Evolutionary conservation across 306 rosid genomes (phyloP).

Genomic region (Geum urbanum): DNA sequence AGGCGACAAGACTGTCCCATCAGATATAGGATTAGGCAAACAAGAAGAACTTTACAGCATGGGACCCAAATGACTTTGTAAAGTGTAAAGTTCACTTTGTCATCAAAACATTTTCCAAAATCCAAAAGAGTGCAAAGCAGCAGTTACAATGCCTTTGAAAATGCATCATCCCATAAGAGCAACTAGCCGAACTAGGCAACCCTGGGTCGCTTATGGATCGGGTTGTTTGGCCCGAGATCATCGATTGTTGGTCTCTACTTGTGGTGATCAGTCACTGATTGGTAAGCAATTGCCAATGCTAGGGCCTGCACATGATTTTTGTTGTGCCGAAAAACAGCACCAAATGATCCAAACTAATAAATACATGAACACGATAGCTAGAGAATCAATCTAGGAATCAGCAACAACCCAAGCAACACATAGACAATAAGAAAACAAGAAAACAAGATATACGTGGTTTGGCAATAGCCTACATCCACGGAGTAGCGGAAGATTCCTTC

Average conservation of each 20-base stretch:
- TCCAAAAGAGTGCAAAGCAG: neutral
- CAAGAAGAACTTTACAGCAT: neutral
- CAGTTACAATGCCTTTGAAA: neutral
- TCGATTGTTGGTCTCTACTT: slow-evolving; percentile 54
- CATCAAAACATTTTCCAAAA: neutral
- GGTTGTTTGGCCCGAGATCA: slow-evolving; percentile 54
- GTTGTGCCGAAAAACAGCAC: too few species aligned
- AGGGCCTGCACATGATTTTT: slow-evolving; percentile 35
- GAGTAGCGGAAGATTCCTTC: too few species aligned
- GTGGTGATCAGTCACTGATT: slow-evolving; percentile 60
- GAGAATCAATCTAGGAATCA: too few species aligned
- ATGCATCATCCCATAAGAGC: neutral
- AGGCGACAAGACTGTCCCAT: neutral
- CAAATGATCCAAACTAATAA: too few species aligned
- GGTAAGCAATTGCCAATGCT: slow-evolving; percentile 75
- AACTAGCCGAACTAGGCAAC: neutral
- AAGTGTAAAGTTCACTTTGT: neutral
- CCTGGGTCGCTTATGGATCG: slow-evolving; percentile 15
- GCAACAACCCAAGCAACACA: too few species aligned
- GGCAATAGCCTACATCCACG: too few species aligned
- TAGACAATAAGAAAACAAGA: too few species aligned
- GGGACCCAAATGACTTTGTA: neutral
- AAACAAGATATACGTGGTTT: too few species aligned
- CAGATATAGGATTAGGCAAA: neutral
- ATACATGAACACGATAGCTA: too few species aligned